These are phyloP conservation scores for Fusarium camptoceras DNA, from an alignment of 2,329 filamentous ascomycete species.

Conservation along the genomic window DNA sequence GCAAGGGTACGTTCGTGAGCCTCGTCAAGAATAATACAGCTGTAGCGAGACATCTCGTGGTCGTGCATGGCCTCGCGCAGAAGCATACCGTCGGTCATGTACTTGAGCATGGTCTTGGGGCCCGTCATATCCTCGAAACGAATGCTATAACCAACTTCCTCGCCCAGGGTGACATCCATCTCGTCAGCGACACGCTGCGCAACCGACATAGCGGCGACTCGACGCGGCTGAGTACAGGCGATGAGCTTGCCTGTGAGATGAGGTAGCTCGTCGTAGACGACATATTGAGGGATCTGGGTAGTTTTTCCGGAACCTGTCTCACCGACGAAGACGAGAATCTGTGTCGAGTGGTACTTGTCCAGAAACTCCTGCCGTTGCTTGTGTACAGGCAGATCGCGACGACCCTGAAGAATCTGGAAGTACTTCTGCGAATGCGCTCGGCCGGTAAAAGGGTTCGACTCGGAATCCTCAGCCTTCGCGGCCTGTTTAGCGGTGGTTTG, in stretches of 20 bases:
- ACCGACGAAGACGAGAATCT: constrained; percentile 98
- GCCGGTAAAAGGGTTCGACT: constrained; percentile 87
- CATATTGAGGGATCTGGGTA: constrained; percentile 98
- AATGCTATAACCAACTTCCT: constrained; percentile 98
- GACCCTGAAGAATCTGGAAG: constrained; percentile 86
- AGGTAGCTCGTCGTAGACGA: constrained; percentile 95
- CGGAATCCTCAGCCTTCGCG: constrained; percentile 78
- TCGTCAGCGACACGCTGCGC: constrained; percentile 98
- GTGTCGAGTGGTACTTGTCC: constrained; percentile 88
- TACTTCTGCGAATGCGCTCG: constrained; percentile 83
- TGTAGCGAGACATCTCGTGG: constrained; percentile 89
- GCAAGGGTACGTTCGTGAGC: constrained; percentile 97
- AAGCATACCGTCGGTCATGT: constrained; percentile 99
- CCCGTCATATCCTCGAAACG: constrained; percentile 97
- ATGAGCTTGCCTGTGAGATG: constrained; percentile 89
- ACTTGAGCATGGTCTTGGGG: constrained; percentile 92
- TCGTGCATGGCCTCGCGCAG: constrained; percentile 97
- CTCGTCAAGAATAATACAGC: constrained; percentile 98
- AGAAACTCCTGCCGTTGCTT: constrained; percentile 95
- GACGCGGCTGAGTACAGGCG: constrained; percentile 95
- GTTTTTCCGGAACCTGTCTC: constrained; percentile 99
- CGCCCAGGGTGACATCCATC: constrained; percentile 90
- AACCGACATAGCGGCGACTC: constrained; percentile 98
- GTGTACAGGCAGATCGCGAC: constrained; percentile 89
- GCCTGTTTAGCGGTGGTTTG: constrained; percentile 83